phyloP scores from a whole-genome alignment of 495 filamentous ascomycete species.

The Lasiosphaeria miniovina region DNA sequence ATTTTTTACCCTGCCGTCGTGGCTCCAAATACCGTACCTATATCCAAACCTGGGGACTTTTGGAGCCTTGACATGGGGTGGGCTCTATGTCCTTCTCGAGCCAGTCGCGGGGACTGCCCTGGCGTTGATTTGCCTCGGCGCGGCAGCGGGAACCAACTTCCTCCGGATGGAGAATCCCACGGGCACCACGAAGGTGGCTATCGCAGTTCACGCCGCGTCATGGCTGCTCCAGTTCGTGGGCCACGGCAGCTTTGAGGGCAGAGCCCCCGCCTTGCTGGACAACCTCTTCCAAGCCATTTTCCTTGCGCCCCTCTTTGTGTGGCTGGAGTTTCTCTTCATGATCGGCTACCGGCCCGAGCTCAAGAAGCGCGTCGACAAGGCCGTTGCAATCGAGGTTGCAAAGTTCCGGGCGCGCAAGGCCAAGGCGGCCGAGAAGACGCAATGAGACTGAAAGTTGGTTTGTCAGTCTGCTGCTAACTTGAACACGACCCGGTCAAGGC shows the following conservation, averaged over 20 bases:
- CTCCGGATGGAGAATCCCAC: constrained; percentile 63
- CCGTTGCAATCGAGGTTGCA: constrained; percentile 64
- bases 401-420: constrained; percentile 51
- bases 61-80: constrained; percentile 63
- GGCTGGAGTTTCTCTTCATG: constrained; percentile 90
- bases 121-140: constrained; percentile 67
- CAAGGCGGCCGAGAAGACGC: constrained; percentile 9
- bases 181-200: constrained; percentile 67
- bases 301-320: constrained; percentile 97
- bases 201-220: constrained; percentile 62
- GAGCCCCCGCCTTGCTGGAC: constrained; percentile 85
- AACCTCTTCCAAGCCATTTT: constrained; percentile 88
- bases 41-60: constrained; percentile 79
- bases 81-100: constrained; percentile 87
- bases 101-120: constrained; percentile 80
- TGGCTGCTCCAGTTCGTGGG: constrained; percentile 92
- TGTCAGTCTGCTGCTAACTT: neutral
- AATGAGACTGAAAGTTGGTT: neutral
- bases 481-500: neutral
- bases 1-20: constrained; percentile 66
- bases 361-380: constrained; percentile 71
- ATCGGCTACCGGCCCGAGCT: constrained; percentile 88
- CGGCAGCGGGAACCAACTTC: constrained; percentile 71
- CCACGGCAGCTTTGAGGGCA: constrained; percentile 83
- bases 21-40: constrained; percentile 69